phyloP scores from a whole-genome alignment of 306 rosid genomes.

The Mucuna pruriens region DNA sequence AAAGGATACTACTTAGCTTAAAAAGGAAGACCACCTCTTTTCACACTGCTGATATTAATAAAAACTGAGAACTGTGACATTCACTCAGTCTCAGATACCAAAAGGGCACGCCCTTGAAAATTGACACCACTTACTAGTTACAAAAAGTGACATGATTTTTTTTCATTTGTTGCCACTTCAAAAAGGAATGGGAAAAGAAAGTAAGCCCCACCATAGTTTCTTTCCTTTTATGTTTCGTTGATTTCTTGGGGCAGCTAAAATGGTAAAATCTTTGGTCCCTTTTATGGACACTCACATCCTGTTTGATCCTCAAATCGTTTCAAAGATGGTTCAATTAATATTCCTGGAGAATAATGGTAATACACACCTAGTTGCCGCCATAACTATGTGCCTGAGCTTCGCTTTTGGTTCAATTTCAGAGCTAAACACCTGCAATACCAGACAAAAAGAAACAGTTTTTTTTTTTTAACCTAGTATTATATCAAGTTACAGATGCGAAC shows the following conservation, averaged over 20 bases:
- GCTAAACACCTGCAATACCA: conserved; percentile 69
- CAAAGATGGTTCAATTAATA: background rate
- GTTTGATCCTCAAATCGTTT: background rate
- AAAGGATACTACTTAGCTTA: conserved; percentile 36
- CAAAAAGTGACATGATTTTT: background rate
- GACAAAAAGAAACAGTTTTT: background rate
- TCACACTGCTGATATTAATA: background rate
- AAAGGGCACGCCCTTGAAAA: background rate
- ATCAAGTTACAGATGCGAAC: too few relatives aligned
- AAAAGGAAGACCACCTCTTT: background rate
- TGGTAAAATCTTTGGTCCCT: background rate
- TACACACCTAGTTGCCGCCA: conserved; percentile 92
- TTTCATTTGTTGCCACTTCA: conserved; percentile 3
- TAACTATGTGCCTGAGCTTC: conserved; percentile 79
- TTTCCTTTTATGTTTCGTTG: background rate
- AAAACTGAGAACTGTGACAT: background rate
- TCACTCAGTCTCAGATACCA: background rate
- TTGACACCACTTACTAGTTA: background rate
- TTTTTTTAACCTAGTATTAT: background rate
- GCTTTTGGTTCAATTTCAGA: conserved; percentile 77
- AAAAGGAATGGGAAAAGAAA: background rate
- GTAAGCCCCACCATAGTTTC: background rate
- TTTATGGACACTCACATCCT: background rate
- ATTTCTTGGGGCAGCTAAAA: background rate
- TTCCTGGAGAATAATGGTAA: background rate